Evolutionary conservation across 345 rosid genomes (phyloP).

Genomic region (Eucalyptus leucophloia): DNA sequence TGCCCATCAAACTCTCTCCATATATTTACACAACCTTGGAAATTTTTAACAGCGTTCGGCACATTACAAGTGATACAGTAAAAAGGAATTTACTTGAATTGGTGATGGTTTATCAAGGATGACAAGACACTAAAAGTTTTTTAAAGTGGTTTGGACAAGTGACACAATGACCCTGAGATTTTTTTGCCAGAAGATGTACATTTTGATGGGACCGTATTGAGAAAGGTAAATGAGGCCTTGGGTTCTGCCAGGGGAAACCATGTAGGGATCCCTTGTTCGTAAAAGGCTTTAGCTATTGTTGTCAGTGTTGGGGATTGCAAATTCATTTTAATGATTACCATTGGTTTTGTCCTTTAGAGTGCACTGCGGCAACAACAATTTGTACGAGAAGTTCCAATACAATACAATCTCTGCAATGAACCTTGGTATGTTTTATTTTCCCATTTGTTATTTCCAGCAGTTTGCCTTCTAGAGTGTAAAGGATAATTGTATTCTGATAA

Average conservation of each 20-base stretch:
- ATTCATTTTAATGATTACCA: not conserved
- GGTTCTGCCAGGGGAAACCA: not conserved
- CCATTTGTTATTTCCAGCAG: not conserved
- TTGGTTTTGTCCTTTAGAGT: constrained; percentile 27
- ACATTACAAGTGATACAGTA: not conserved
- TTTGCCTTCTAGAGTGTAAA: not conserved
- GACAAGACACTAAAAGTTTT: not conserved
- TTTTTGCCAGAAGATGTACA: not conserved
- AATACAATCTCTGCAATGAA: constrained; percentile 97
- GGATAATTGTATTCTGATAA: no score
- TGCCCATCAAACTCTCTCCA: not conserved
- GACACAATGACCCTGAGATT: not conserved
- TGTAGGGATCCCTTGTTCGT: not conserved
- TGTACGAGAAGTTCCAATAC: constrained; percentile 96
- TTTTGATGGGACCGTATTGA: not conserved
- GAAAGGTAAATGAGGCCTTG: not conserved
- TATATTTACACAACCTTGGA: not conserved
- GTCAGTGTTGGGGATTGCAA: not conserved
- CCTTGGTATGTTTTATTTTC: constrained; percentile 55
- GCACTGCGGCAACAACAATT: constrained; percentile 93
- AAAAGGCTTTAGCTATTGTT: not conserved
- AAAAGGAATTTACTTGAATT: not conserved
- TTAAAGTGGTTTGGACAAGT: not conserved
- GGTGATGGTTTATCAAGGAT: not conserved
- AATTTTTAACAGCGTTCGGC: not conserved